These are phyloP conservation scores for Luvunga scandens DNA, from an alignment of 345 rosid species.

Conservation along the genomic window DNA sequence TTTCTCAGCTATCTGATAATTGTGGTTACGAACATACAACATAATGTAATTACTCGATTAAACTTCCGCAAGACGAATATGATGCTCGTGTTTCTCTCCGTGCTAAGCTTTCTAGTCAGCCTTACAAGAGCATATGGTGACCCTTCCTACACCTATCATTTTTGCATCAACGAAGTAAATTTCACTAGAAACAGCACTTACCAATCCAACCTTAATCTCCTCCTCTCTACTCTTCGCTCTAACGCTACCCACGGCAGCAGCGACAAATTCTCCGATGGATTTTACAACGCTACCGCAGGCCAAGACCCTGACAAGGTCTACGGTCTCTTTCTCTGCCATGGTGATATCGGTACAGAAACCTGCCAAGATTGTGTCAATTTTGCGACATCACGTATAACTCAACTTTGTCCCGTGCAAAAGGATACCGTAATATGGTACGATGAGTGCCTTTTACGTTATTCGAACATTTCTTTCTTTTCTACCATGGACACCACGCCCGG, in stretches of 20 bases:
- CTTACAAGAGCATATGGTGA: not conserved
- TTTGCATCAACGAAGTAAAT: not conserved
- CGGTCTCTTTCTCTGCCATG: constrained; percentile 19
- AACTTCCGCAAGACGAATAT: not conserved
- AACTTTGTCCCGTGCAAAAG: not conserved
- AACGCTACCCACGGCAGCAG: not conserved
- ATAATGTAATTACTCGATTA: too few relatives aligned
- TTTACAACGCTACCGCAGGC: constrained; percentile 5
- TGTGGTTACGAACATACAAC: not conserved
- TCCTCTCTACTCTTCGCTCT: constrained; percentile 11
- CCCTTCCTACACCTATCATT: rapidly evolving
- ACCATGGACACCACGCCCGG: rapidly evolving
- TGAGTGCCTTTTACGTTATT: constrained; percentile 18
- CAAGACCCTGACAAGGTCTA: not conserved
- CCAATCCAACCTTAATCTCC: constrained; percentile 4
- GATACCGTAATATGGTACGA: not conserved
- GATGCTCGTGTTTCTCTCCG: not conserved
- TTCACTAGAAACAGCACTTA: not conserved
- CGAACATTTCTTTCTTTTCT: not conserved
- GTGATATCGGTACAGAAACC: not conserved
- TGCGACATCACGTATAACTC: not conserved
- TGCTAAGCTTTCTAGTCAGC: not conserved
- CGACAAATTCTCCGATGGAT: constrained; percentile 5
- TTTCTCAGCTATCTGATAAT: not conserved
- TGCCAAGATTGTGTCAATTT: not conserved